Conservation (phyloP, 768 basidiomycete species). For the Calocera viscosa region DNA sequence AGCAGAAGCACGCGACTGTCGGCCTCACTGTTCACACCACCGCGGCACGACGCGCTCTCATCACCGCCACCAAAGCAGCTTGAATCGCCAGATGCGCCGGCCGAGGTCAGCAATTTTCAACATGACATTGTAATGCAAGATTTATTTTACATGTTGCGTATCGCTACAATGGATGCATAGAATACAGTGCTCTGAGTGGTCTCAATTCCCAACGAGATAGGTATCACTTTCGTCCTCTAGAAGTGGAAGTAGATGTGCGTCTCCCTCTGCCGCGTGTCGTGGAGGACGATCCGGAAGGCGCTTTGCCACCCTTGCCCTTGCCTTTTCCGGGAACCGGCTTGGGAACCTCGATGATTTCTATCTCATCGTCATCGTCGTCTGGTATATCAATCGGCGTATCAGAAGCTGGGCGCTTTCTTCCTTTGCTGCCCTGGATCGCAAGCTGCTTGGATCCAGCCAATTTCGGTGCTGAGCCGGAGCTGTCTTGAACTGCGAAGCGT, state of each 20-base stretch:
- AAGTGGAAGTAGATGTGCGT: background rate
- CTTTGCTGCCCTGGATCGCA: conserved; percentile 29
- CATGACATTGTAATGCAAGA: too few relatives aligned
- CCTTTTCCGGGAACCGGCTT: background rate
- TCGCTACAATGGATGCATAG: background rate
- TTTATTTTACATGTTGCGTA: background rate
- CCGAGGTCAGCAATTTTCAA: too few relatives aligned
- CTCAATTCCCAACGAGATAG: background rate
- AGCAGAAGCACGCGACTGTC: too few relatives aligned
- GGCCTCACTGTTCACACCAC: too few relatives aligned
- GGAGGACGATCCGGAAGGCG: background rate
- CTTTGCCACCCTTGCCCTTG: background rate
- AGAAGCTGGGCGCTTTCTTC: background rate
- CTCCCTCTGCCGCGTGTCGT: background rate
- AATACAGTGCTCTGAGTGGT: background rate
- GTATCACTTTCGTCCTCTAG: background rate
- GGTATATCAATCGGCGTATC: conserved; percentile 30
- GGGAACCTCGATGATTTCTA: conserved; percentile 42
- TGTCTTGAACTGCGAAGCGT: conserved; percentile 38
- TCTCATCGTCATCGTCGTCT: conserved; percentile 38
- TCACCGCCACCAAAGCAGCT: too few relatives aligned
- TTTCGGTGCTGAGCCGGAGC: conserved; percentile 26
- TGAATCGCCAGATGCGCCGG: too few relatives aligned
- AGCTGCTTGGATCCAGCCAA: conserved; percentile 16
- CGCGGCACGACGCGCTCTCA: too few relatives aligned